Conservation (phyloP, 352 stramenopile species). For the Phytophthora pistaciae region DNA sequence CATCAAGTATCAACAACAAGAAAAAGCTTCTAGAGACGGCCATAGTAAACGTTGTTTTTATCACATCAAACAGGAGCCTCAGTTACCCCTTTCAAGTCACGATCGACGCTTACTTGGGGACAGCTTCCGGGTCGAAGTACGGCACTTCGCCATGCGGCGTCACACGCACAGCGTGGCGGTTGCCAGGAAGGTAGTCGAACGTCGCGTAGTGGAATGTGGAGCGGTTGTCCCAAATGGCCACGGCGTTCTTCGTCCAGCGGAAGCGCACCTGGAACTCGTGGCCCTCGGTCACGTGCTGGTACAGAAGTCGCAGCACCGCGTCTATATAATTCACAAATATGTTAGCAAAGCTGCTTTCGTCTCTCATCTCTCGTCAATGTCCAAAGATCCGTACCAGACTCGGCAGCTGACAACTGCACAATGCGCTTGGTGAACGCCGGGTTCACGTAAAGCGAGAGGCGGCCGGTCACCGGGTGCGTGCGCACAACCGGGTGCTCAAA, state of each 20-base stretch:
- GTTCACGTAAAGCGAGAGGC: neutral
- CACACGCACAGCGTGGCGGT: slow-evolving; percentile 28
- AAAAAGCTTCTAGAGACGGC: neutral
- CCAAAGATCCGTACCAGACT: neutral
- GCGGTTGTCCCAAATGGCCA: slow-evolving; percentile 37
- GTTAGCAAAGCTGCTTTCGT: too few species aligned
- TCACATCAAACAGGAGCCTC: neutral
- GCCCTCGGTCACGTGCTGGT: slow-evolving; percentile 24
- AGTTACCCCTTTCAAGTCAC: neutral
- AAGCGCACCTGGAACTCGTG: slow-evolving; percentile 36
- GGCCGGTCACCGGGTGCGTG: neutral
- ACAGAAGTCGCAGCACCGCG: slow-evolving; percentile 29
- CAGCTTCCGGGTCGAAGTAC: slow-evolving; percentile 28
- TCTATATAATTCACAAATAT: neutral
- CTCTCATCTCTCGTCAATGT: neutral
- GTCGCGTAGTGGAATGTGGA: slow-evolving; percentile 33
- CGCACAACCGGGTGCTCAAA: slow-evolving; percentile 3
- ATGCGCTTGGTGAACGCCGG: slow-evolving; percentile 1
- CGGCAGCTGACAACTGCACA: neutral
- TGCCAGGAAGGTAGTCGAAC: slow-evolving; percentile 33
- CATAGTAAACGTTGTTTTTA: neutral
- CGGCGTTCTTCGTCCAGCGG: slow-evolving; percentile 36
- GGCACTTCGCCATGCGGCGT: slow-evolving; percentile 30
- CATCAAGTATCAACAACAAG: too few species aligned
- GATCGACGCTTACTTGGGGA: slow-evolving; percentile 13